Evolutionary conservation across 805 yeast species (phyloP).

Genomic region (Saccharomyces cerevisiae): DNA sequence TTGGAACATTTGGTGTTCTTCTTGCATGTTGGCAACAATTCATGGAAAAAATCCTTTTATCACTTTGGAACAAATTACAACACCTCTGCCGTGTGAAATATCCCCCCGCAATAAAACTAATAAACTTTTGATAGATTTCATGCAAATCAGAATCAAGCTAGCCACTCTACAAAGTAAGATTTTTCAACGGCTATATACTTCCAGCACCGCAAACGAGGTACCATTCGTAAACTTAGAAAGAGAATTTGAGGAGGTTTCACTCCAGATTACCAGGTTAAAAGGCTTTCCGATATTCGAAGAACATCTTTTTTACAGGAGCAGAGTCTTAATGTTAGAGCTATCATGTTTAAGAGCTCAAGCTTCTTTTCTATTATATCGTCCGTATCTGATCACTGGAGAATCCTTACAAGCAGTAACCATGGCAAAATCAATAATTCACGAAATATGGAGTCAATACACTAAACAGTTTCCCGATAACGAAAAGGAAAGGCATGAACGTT

Average conservation of each 20-base stretch:
- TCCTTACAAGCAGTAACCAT: constrained; percentile 3
- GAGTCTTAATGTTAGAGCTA: constrained; percentile 1
- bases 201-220: background rate
- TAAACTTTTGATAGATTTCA: constrained; percentile 1
- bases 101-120: background rate
- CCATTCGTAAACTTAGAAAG: background rate
- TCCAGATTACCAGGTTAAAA: background rate
- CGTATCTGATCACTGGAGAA: background rate
- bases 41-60: constrained; percentile 3
- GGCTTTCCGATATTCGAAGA: background rate
- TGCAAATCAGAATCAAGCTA: constrained; percentile 2
- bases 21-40: constrained; percentile 4
- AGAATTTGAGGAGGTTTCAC: background rate
- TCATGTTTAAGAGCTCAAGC: constrained; percentile 3
- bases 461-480: constrained; percentile 1
- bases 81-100: constrained; percentile 1
- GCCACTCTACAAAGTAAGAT: constrained; percentile 1
- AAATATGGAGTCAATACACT: constrained; percentile 4
- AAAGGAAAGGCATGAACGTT: background rate
- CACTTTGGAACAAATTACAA: background rate
- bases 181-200: background rate
- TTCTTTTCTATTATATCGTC: constrained; percentile 3
- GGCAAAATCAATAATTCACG: constrained; percentile 2
- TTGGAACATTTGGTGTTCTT: constrained; percentile 6
- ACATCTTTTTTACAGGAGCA: constrained; percentile 1